Conservation (phyloP, 2,329 filamentous ascomycete genomes). For the Microcera coccophila region DNA sequence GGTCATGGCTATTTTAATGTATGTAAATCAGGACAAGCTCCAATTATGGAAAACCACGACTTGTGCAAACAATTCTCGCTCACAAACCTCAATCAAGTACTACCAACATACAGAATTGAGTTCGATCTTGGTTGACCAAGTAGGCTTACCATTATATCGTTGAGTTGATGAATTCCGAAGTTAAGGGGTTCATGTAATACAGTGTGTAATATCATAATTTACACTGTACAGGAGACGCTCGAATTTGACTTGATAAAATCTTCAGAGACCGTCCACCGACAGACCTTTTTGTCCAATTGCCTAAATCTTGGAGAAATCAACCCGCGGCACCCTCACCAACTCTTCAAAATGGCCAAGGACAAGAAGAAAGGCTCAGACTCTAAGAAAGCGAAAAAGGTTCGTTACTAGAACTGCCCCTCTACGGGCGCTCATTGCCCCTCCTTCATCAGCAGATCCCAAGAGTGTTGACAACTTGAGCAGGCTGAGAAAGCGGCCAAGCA, state of each 20-base stretch:
- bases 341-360: slow-evolving; percentile 45
- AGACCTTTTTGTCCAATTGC: slow-evolving; percentile 19
- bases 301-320: slow-evolving; percentile 4
- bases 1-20: too few relatives aligned
- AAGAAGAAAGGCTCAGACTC: slow-evolving; percentile 48
- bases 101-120: too few relatives aligned
- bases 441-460: slow-evolving; percentile 11
- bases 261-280: slow-evolving; percentile 24
- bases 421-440: slow-evolving; percentile 16
- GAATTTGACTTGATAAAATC: slow-evolving; percentile 29
- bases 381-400: slow-evolving; percentile 50
- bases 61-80: too few relatives aligned
- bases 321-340: slow-evolving; percentile 3
- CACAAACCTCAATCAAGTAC: too few relatives aligned
- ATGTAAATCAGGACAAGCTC: too few relatives aligned
- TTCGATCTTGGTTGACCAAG: too few relatives aligned
- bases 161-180: neutral
- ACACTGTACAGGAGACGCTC: slow-evolving; percentile 19
- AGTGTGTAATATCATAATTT: slow-evolving; percentile 1
- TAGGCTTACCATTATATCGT: too few relatives aligned
- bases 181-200: too few relatives aligned
- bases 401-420: slow-evolving; percentile 15
- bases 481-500: slow-evolving; percentile 72
- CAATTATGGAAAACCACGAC: too few relatives aligned
- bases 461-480: slow-evolving; percentile 26